Conservation (phyloP, 805 yeast species). For the Barnettozyma salicaria region DNA sequence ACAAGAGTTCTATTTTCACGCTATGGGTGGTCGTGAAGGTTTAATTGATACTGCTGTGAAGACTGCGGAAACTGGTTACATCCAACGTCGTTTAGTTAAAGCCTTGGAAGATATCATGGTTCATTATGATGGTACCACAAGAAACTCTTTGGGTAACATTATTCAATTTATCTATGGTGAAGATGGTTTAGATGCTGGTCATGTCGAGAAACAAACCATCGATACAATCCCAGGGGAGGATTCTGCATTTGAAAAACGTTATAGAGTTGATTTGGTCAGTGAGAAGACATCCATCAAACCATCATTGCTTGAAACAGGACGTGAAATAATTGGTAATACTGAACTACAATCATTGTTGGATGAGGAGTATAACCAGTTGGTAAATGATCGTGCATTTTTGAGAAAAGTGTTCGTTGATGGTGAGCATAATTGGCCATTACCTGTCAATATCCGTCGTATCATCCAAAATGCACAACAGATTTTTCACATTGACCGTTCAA, state of each 20-base stretch:
- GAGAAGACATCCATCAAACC: slow-evolving; percentile 58
- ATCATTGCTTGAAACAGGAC: slow-evolving; percentile 77
- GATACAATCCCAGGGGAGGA: slow-evolving; percentile 95
- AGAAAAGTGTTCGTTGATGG: slow-evolving; percentile 88
- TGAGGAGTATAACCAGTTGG: slow-evolving; percentile 74
- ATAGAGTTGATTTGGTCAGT: slow-evolving; percentile 81
- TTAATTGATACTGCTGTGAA: slow-evolving; percentile 98
- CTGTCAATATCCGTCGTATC: slow-evolving; percentile 94
- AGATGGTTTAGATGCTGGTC: slow-evolving; percentile 98
- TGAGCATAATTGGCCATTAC: slow-evolving; percentile 95
- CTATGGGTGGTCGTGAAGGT: slow-evolving; percentile 99
- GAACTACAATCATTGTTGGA: slow-evolving; percentile 77
- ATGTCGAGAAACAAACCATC: slow-evolving; percentile 92
- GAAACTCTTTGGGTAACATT: slow-evolving; percentile 95
- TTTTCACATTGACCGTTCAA: slow-evolving; percentile 85
- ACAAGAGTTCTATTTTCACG: slow-evolving; percentile 98
- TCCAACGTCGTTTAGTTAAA: slow-evolving; percentile 95
- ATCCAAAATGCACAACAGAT: slow-evolving; percentile 96
- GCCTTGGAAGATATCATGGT: slow-evolving; percentile 97
- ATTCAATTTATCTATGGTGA: slow-evolving; percentile 97
- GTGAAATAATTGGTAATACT: slow-evolving; percentile 85
- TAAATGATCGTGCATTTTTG: slow-evolving; percentile 69
- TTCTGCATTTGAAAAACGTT: slow-evolving; percentile 72
- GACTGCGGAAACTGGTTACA: slow-evolving; percentile 98
- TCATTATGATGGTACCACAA: slow-evolving; percentile 95